Evolutionary conservation across 768 basidiomycete species (phyloP), one percentile per base, ranked within the genome.

Genomic region (Rhodotorula kratochvilovae): DNA sequence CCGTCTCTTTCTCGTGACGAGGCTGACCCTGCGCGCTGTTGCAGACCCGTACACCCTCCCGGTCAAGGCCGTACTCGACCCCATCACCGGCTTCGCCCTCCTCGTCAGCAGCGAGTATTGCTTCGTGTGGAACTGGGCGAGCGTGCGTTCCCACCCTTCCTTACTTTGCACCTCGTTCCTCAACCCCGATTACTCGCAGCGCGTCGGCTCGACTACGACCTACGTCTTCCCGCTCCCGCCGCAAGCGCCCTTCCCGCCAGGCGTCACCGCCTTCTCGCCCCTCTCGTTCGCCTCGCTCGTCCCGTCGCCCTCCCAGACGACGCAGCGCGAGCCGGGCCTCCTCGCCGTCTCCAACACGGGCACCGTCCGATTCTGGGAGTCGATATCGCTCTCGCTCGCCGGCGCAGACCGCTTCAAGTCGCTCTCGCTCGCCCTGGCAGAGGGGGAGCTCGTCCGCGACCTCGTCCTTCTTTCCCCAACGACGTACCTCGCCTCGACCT

Each of bases 311-410:
- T 85, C 68, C 10, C 58, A 59, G 19, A 59, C 58, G 16, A 8
- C 39, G 0, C 84, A 86, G 21, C 86, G 90, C 53, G 93, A 97
- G 81, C 93, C 93, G 6, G 92, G 92, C 35, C 85, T 95, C 50
- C 86, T 96, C 54, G 85, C 94, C 62, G 81, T 90, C 61, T 89
- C 89, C 15, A 81, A 85, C 12, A 81, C 84, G 0, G 93, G 93
- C 8, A 83, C 87, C 72, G 81, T 91, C 66, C 86, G 90, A 48
- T 90, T 91, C 79, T 97, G 93, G 93, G 88, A 92, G 66, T 89
- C 87, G 70, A 88, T 94, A 71, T 76, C 76, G 33, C 54, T 76
- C 17, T 79, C 80, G 15, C 75, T 82, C 33, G 76, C 79, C 25
- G 81, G 80, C 48, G 79, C 78, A 21, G 81, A 81, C 39, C 74